Conservation (phyloP, 805 yeast species). For the Saccharomycopsis selenospora region DNA sequence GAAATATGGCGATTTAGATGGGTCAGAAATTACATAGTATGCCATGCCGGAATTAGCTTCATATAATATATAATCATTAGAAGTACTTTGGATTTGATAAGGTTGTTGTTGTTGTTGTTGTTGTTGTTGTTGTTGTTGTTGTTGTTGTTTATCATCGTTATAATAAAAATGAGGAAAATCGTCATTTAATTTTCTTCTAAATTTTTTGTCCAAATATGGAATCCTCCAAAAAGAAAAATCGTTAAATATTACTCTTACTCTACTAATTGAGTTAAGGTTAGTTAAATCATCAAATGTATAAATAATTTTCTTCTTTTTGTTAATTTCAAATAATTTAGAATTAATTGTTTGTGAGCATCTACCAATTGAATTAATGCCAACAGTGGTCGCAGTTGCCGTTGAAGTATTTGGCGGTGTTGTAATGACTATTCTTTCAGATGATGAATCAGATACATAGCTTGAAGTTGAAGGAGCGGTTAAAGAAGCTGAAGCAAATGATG, state of each 20-base stretch:
- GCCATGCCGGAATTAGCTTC: constrained; percentile 13
- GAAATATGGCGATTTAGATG: not conserved
- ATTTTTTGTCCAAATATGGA: not conserved
- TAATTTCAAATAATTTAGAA: too few species aligned
- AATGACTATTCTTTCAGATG: not conserved
- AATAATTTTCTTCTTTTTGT: not conserved
- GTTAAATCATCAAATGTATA: not conserved
- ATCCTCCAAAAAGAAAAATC: not conserved
- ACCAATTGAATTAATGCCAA: too few species aligned
- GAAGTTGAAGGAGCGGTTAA: constrained; percentile 1
- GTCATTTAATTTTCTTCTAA: not conserved
- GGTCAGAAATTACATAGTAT: constrained; percentile 6
- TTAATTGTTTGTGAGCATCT: too few species aligned
- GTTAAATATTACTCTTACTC: not conserved
- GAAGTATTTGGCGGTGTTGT: not conserved
- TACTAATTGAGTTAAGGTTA: not conserved
- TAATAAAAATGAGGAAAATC: too few species aligned
- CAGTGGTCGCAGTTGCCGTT: too few species aligned
- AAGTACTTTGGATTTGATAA: not conserved
- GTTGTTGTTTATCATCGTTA: too few species aligned
- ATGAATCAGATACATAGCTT: not conserved
- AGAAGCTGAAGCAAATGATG: not conserved
- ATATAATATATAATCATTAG: constrained; percentile 5
- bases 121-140: not conserved
- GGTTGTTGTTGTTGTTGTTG: not conserved